Percentiles rank a stretch among this genome's conserved stretches.
Evolutionary conservation across 345 rosid species (phyloP).

Genomic region (Psidium friedrichsthalianum): DNA sequence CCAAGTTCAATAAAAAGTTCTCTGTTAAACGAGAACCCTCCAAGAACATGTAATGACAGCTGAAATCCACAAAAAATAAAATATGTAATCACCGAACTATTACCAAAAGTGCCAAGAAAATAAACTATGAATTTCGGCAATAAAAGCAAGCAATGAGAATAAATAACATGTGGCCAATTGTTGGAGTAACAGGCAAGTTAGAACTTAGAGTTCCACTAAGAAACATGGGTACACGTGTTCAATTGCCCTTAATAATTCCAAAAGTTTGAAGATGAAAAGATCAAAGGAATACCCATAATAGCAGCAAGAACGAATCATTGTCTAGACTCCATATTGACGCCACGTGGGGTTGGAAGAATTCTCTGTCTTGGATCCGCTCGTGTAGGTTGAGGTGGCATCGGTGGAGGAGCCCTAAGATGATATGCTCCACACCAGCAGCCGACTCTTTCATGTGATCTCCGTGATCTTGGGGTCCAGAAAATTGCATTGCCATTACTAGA

Average conservation of each 20-base stretch:
- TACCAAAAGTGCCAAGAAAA: neutral
- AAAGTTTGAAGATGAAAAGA: neutral
- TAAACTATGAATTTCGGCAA: neutral
- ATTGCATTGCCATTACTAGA: constrained; percentile 99
- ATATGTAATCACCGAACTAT: neutral
- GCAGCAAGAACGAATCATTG: constrained; percentile 99
- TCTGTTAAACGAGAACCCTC: neutral
- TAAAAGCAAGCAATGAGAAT: neutral
- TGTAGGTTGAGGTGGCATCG: constrained; percentile 89
- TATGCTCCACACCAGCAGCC: too few relatives aligned
- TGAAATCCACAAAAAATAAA: neutral
- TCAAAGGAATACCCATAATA: constrained; percentile 64
- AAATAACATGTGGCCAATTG: neutral
- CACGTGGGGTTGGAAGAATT: constrained; percentile 95
- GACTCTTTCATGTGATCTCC: constrained; percentile 70
- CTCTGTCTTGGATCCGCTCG: constrained; percentile 98
- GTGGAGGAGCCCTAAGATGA: constrained; percentile 67
- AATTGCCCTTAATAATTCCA: neutral
- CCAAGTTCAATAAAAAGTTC: neutral
- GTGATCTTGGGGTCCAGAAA: constrained; percentile 88
- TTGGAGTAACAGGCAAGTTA: neutral
- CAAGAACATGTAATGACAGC: neutral
- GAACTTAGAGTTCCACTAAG: neutral
- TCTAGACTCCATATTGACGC: constrained; percentile 98
- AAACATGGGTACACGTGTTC: neutral